Evolutionary conservation across 2,329 filamentous ascomycete genomes (phyloP), one percentile per base, ranked within the genome.

Genomic region (Zasmidium cellare): DNA sequence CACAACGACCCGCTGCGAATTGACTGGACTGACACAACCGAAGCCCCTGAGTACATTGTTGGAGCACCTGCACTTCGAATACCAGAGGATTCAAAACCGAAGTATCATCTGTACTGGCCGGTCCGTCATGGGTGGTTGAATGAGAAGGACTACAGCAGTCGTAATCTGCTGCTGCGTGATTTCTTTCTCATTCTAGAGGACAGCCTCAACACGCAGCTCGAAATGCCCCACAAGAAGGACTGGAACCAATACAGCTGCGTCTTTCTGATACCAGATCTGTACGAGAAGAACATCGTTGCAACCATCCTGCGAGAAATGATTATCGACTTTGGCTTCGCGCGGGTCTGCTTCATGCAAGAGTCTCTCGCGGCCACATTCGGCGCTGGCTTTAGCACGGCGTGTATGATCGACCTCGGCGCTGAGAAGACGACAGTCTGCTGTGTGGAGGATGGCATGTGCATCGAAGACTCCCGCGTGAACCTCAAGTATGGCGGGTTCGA

Each of bases 381-480:
- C 12, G 94, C 93, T 3, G 94, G 94, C 7, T 97, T 96, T 70
- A 96, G 92, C 0, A 91, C 90, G 61, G 90, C 91, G 19, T 99
- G 94, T 67, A 92, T 99, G 56, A 92, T 99, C 11, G 94, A 99
- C 72, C 89, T 99, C 56, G 94, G 94, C 12, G 93, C 94, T 0
- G 92, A 97, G 72, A 99, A 99, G 81, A 97, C 94, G 1, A 96
- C 94, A 0, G 89, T 99, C 28, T 93, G 92, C 61, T 99, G 94
- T 66, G 92, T 99, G 11, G 94, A 99, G 69, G 94, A 99, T 73
- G 94, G 94, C 1, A 89, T 99, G 76, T 92, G 91, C 70, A 84
- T 96, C 23, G 94, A 97, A 63, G 93, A 97, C 71, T 99, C 94
- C 16, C 86, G 94, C 16, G 85, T 99, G 71, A 97, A 97, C 72